Evolutionary conservation across 2,329 filamentous ascomycete genomes (phyloP).

Genomic region (Stemphylium beticola): DNA sequence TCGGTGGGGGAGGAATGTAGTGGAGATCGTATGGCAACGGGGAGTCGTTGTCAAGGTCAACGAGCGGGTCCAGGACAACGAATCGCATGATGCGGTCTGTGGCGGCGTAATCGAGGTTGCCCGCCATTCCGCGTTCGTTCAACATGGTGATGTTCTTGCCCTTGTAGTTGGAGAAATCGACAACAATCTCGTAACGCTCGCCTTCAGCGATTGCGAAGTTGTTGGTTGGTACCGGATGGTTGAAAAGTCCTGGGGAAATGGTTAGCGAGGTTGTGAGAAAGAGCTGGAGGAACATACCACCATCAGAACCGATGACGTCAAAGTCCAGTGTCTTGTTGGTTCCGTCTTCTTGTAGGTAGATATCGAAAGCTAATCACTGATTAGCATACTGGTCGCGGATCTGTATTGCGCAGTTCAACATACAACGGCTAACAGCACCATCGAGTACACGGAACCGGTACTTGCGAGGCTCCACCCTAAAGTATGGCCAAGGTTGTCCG

Average conservation of each 20-base stretch:
- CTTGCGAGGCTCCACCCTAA: constrained; percentile 64
- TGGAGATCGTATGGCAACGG: constrained; percentile 35
- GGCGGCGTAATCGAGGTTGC: constrained; percentile 58
- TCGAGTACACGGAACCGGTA: constrained; percentile 64
- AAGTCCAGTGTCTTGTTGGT: constrained; percentile 52
- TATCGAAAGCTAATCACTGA: constrained; percentile 50
- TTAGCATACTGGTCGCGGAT: neutral
- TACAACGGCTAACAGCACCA: constrained; percentile 39
- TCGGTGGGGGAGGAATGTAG: constrained; percentile 31
- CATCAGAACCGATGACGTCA: constrained; percentile 61
- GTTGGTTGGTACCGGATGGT: constrained; percentile 52
- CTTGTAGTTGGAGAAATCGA: constrained; percentile 60
- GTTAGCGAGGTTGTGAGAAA: neutral
- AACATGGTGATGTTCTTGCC: constrained; percentile 58
- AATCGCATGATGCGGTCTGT: constrained; percentile 52
- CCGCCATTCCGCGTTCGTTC: constrained; percentile 52
- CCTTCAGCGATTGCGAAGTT: constrained; percentile 60
- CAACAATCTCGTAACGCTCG: constrained; percentile 64
- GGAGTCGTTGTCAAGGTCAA: constrained; percentile 31
- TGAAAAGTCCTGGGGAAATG: constrained; percentile 51
- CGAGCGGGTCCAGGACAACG: constrained; percentile 51
- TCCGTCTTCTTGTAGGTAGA: constrained; percentile 53
- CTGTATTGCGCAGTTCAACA: neutral
- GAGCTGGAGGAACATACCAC: constrained; percentile 37
- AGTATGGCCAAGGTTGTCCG: constrained; percentile 64